phyloP scores from a whole-genome alignment of 306 rosid genomes.

The Senna siamea region DNA sequence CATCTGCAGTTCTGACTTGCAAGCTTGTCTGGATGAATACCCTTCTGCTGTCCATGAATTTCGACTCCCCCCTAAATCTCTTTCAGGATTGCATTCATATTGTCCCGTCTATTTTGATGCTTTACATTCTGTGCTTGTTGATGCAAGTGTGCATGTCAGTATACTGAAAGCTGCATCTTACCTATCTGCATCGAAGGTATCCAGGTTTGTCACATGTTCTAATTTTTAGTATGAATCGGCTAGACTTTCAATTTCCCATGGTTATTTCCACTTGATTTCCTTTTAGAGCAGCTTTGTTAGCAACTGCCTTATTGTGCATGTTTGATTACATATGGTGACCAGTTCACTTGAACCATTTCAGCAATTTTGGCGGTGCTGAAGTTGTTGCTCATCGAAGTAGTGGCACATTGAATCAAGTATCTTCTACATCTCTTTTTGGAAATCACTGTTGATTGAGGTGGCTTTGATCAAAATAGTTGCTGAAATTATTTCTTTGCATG shows the following conservation, averaged over 20 bases:
- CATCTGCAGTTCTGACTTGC: constrained; percentile 60
- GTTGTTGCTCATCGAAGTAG: constrained; percentile 42
- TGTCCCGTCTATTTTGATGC: constrained; percentile 88
- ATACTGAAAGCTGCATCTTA: constrained; percentile 56
- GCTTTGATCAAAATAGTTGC: no score
- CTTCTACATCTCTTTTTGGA: constrained; percentile 36
- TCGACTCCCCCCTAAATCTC: constrained; percentile 84
- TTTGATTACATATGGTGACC: constrained; percentile 33
- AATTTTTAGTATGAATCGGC: constrained; percentile 30
- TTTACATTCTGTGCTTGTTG: constrained; percentile 83
- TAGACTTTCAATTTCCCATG: constrained; percentile 21
- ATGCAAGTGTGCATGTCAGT: constrained; percentile 75
- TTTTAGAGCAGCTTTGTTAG: constrained; percentile 26
- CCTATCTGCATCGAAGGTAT: constrained; percentile 49
- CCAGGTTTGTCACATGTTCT: constrained; percentile 68
- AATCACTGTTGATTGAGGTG: no score
- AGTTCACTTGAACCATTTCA: constrained; percentile 46
- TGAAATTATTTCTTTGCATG: neutral
- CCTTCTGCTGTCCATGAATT: constrained; percentile 85
- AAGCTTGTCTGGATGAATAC: constrained; percentile 59
- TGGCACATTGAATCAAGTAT: constrained; percentile 54
- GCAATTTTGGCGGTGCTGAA: constrained; percentile 45
- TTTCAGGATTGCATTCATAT: constrained; percentile 85
- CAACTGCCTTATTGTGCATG: constrained; percentile 1
- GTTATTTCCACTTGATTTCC: constrained; percentile 25